Percentiles rank a stretch among this genome's conserved stretches.
These are phyloP conservation scores for Tuber brumale DNA, from an alignment of 495 filamentous ascomycete genomes.

Conservation along the genomic window DNA sequence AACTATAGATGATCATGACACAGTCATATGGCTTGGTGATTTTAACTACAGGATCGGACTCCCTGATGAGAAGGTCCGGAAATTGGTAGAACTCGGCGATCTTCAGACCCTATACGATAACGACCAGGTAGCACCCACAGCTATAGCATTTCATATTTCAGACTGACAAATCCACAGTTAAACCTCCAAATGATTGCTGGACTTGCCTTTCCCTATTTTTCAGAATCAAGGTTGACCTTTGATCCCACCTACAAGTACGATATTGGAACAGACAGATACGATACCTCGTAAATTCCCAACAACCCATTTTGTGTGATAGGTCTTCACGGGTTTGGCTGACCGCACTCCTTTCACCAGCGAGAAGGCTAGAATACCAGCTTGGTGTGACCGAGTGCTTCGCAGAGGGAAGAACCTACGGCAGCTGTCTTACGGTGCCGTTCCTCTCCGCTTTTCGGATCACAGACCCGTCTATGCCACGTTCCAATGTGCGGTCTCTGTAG, in stretches of 20 bases:
- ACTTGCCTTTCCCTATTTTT: conserved; percentile 80
- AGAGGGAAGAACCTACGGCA: conserved; percentile 80
- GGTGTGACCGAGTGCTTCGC: conserved; percentile 88
- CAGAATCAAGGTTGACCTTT: conserved; percentile 76
- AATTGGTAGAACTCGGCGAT: conserved; percentile 62
- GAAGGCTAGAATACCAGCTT: conserved; percentile 89
- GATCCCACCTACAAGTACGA: conserved; percentile 95
- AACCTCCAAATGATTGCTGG: conserved; percentile 96
- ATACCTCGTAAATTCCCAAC: conserved; percentile 65
- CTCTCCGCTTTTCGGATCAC: conserved; percentile 85
- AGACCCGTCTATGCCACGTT: conserved; percentile 87
- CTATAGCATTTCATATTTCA: conserved; percentile 3
- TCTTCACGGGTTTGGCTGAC: not conserved
- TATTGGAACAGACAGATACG: conserved; percentile 75
- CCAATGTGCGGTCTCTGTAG: conserved; percentile 67
- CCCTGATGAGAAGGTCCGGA: conserved; percentile 67
- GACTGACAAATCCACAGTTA: conserved; percentile 50
- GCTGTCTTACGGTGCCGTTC: conserved; percentile 67
- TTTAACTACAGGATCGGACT: conserved; percentile 98
- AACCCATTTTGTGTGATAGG: not conserved
- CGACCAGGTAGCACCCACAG: conserved; percentile 63
- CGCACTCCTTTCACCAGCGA: conserved; percentile 52
- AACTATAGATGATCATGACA: conserved; percentile 84
- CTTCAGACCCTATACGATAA: conserved; percentile 79
- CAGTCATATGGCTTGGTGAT: conserved; percentile 94